Percentiles rank a stretch among this genome's conserved stretches.
phyloP scores from a whole-genome alignment of 441 rosid species.

The Manihot esculenta region DNA sequence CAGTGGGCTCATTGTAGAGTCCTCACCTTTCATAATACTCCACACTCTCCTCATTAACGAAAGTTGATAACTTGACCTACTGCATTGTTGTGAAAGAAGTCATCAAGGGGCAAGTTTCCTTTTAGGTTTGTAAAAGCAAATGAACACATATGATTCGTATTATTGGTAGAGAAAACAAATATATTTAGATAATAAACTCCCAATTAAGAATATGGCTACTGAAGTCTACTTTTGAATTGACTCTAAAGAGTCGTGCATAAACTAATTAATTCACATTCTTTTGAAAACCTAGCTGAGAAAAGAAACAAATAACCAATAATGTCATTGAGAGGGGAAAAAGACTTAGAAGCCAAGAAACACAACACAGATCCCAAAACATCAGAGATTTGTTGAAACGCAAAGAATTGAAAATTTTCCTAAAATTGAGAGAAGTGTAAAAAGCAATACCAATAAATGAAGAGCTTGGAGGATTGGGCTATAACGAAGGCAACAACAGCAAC shows the following conservation, averaged over 20 bases:
- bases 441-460: conserved; percentile 67
- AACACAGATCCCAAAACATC: conserved; percentile 12
- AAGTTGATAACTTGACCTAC: background rate
- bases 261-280: conserved; percentile 7
- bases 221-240: background rate
- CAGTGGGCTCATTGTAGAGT: background rate
- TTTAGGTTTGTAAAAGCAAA: background rate
- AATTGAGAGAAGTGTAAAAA: background rate
- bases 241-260: background rate
- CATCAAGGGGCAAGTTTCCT: background rate
- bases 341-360: background rate
- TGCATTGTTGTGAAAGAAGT: background rate
- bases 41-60: too few species aligned
- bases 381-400: background rate
- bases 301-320: background rate
- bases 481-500: conserved; percentile 56
- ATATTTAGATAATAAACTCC: background rate
- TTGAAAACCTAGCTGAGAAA: conserved; percentile 8
- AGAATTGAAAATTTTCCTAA: conserved; percentile 6
- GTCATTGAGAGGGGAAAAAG: background rate
- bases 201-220: background rate
- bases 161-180: background rate
- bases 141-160: background rate
- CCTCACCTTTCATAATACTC: too few species aligned
- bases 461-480: conserved; percentile 67